Base-by-base conservation (phyloP, 306 rosid genomes). In the Vigna nakashimae region DNA sequence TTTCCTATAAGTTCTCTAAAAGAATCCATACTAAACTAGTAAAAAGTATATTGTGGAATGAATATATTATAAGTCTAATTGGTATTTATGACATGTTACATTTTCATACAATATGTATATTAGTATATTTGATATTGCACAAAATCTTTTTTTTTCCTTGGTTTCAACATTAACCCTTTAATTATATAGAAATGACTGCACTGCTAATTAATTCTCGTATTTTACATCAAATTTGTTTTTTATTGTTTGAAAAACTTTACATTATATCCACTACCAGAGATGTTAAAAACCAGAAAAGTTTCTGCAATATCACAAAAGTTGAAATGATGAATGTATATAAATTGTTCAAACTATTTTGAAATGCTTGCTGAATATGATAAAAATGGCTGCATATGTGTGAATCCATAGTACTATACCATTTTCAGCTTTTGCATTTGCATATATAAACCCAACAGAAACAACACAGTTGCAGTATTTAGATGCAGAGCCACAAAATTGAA, bases 401-500 rank as follows among this genome's bases (percentile, higher is more conserved):
- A 0, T 51, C 9, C 32, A 65, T 30, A 30, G 34, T 30, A 3
- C 1, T 5, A 65, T 36, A 17, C 36, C 2, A 24, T 28, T 30
- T 15, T 26, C 43, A 52, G 62, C 53, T 53, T 53, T 14, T 26
- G 50, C 14, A 22, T 59, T 16, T 9, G 28, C 36, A 9, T 17
- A 64, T 36, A 38, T 4, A 75, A 48, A 28, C 4, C 9, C 49
- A 75, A 45, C 34, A 59, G 10, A 17, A 1, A 24, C 46, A 70
- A 62, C 58, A 60, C 0, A 18, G 40, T 69, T 55, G 73, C 53
- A 42, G 40, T 16, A 66, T n/a, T 68, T 20, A 50, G 2, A 57
- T 36, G 4, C 18, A 53, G 42, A 82, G 40, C 87, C 91, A 86
- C 83, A 85, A 70, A 26, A 83, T 75, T 58, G 46, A 78, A 74